A percentile compares a stretch with the other conserved stretches of the same genome.
Conservation (phyloP, 2,329 filamentous ascomycete genomes). For the Penicillium thymicola region DNA sequence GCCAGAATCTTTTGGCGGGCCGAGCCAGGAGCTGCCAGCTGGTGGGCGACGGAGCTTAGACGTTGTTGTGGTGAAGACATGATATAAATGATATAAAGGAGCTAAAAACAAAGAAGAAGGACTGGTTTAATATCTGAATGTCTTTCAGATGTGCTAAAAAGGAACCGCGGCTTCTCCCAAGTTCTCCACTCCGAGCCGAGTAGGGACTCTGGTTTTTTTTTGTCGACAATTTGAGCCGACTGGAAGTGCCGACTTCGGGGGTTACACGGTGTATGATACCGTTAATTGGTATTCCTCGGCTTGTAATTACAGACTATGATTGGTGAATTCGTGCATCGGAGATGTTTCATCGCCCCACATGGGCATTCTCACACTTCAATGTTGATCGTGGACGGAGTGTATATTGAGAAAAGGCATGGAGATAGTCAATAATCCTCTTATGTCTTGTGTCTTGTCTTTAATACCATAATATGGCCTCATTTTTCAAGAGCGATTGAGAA, state of each 20-base stretch:
- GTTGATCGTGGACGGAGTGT: neutral
- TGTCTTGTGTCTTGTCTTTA: too few relatives aligned
- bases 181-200: neutral
- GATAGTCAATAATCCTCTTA: neutral
- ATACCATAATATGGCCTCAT: neutral
- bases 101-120: neutral
- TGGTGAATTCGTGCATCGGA: neutral
- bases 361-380: neutral
- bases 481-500: too few relatives aligned
- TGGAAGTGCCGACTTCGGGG: slow-evolving; percentile 24
- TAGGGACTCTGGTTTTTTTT: neutral
- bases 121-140: slow-evolving; percentile 9
- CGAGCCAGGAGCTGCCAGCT: slow-evolving; percentile 33
- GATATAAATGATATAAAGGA: neutral
- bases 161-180: slow-evolving; percentile 20
- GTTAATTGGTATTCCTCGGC: slow-evolving; percentile 26
- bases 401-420: neutral
- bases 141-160: slow-evolving; percentile 12
- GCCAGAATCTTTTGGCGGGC: slow-evolving; percentile 33
- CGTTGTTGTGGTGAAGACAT: slow-evolving; percentile 41
- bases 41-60: slow-evolving; percentile 41
- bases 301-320: neutral
- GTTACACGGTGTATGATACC: slow-evolving; percentile 26
- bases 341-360: neutral
- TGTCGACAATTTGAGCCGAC: slow-evolving; percentile 16